phyloP scores from a whole-genome alignment of 352 stramenopile species.

The Phytophthora constricta region DNA sequence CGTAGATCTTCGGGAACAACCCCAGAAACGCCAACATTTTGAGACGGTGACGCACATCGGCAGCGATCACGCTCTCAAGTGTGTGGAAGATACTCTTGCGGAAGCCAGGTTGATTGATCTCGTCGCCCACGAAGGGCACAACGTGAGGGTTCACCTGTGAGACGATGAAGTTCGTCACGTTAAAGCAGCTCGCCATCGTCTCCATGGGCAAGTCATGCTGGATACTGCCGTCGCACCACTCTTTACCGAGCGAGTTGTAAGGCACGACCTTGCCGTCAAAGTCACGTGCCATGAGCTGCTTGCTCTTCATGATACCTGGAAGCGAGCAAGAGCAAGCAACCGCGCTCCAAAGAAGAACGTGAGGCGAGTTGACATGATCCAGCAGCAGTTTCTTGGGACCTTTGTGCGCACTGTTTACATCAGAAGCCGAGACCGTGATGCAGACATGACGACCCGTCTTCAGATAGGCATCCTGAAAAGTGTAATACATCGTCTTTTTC shows the following conservation, averaged over 20 bases:
- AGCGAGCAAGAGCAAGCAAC: constrained; percentile 92
- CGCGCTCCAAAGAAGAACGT: constrained; percentile 92
- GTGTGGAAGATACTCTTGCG: constrained; percentile 76
- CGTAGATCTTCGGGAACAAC: constrained; percentile 84
- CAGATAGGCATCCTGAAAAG: constrained; percentile 95
- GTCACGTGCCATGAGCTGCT: constrained; percentile 85
- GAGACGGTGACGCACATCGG: constrained; percentile 67
- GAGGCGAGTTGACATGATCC: constrained; percentile 94
- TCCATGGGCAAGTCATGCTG: constrained; percentile 94
- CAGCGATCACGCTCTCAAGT: constrained; percentile 87
- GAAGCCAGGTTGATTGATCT: constrained; percentile 78
- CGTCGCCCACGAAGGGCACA: constrained; percentile 92
- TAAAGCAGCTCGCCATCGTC: constrained; percentile 94
- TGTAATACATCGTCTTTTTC: constrained; percentile 77
- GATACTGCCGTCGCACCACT: constrained; percentile 95
- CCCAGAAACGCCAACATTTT: constrained; percentile 87
- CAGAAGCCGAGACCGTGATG: constrained; percentile 93
- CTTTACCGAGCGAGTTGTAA: constrained; percentile 92
- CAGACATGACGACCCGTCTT: constrained; percentile 93
- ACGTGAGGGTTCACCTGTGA: constrained; percentile 92
- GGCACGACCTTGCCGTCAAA: constrained; percentile 86
- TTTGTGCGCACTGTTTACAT: constrained; percentile 85
- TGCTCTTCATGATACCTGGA: constrained; percentile 93
- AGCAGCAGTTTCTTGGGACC: constrained; percentile 86
- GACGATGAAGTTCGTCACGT: constrained; percentile 94